Evolutionary conservation across 495 filamentous ascomycete genomes (phyloP).

Genomic region (Lepraria neglecta): DNA sequence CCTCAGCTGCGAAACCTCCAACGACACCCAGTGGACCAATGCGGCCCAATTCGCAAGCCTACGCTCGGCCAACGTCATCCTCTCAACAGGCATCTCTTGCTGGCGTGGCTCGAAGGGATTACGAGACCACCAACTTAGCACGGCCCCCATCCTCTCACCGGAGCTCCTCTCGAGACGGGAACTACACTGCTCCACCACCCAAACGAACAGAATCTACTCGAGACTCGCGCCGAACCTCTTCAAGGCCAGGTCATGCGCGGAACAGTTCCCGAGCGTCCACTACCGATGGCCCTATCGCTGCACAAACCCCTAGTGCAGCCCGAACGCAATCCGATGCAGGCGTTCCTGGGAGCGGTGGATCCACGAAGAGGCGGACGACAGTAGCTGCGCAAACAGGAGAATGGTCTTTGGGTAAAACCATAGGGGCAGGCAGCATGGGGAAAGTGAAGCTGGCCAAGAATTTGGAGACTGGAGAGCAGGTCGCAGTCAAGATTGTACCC

Average conservation of each 20-base stretch:
- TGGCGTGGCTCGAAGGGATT: constrained; percentile 51
- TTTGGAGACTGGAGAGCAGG: constrained; percentile 75
- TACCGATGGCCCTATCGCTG: constrained; percentile 38
- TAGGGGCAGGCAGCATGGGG: constrained; percentile 96
- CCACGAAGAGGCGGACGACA: constrained; percentile 65
- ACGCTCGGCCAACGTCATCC: constrained; percentile 44
- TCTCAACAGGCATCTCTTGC: constrained; percentile 49
- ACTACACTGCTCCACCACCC: constrained; percentile 42
- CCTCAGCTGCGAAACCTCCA: constrained; percentile 42
- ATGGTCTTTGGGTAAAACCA: constrained; percentile 94
- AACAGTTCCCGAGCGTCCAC: constrained; percentile 53
- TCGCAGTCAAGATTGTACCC: constrained; percentile 97
- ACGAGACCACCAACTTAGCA: constrained; percentile 49
- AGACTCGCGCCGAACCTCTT: constrained; percentile 42
- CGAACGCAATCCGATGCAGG: constrained; percentile 29
- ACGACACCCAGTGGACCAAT: constrained; percentile 32
- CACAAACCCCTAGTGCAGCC: constrained; percentile 41
- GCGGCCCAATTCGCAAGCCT: constrained; percentile 44
- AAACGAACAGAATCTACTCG: constrained; percentile 47
- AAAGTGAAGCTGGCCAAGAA: constrained; percentile 87
- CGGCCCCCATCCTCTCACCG: constrained; percentile 46
- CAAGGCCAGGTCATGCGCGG: constrained; percentile 40
- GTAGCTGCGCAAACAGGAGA: constrained; percentile 77
- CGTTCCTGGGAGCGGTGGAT: constrained; percentile 39
- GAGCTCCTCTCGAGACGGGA: constrained; percentile 48